A percentile compares a stretch with the other conserved stretches of the same genome.
phyloP scores from a whole-genome alignment of 2,329 filamentous ascomycete genomes.

The Hymenoscyphus linearis region DNA sequence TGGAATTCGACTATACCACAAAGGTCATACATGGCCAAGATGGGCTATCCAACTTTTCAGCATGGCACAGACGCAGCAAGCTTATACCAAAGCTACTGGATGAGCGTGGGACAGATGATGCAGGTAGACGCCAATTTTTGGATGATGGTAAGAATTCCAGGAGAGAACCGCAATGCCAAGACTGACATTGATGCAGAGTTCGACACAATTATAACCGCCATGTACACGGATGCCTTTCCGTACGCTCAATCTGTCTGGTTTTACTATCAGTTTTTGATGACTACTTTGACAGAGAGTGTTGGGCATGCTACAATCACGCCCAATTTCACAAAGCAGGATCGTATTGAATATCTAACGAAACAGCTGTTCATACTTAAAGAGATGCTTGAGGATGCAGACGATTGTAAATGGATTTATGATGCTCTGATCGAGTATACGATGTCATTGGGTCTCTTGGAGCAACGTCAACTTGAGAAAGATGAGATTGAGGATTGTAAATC shows the following conservation, averaged over 20 bases:
- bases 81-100: conserved; percentile 71
- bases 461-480: conserved; percentile 35
- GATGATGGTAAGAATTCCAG: conserved; percentile 51
- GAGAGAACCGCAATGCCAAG: neutral
- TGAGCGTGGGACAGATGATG: conserved; percentile 61
- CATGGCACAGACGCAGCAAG: conserved; percentile 88
- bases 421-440: conserved; percentile 71
- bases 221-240: conserved; percentile 67
- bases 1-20: conserved; percentile 85
- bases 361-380: conserved; percentile 73
- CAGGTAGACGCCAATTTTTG: conserved; percentile 62
- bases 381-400: conserved; percentile 56
- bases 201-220: conserved; percentile 65
- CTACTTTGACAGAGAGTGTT: conserved; percentile 52
- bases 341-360: conserved; percentile 57
- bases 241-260: conserved; percentile 97
- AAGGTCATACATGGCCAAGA: conserved; percentile 74
- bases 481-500: conserved; percentile 34
- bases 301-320: conserved; percentile 56
- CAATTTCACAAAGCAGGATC: conserved; percentile 55
- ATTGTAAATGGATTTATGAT: conserved; percentile 87
- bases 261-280: conserved; percentile 85
- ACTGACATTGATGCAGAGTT: conserved; percentile 53
- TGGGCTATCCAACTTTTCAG: conserved; percentile 84
- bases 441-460: conserved; percentile 49